phyloP scores from a whole-genome alignment of 1,284 basidiomycete genomes.

The Laetiporus sulphureus region DNA sequence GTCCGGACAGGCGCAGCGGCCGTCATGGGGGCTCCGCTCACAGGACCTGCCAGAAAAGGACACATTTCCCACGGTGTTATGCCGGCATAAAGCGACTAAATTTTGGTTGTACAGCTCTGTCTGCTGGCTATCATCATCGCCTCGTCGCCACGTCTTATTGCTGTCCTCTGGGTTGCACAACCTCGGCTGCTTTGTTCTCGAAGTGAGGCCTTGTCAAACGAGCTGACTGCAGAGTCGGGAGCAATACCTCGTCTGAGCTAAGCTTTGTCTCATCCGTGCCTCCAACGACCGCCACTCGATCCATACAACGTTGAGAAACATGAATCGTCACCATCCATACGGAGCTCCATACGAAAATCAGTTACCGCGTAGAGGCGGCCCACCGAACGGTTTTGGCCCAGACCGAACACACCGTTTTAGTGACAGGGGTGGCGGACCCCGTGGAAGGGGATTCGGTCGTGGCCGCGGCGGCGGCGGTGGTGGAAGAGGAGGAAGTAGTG shows the following conservation, averaged over 20 bases:
- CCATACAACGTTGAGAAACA: constrained; percentile 31
- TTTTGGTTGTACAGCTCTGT: constrained; percentile 9
- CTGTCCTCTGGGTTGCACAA: constrained; percentile 1
- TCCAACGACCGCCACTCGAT: too few relatives aligned
- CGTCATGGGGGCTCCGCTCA: constrained; percentile 11
- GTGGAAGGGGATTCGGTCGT: constrained; percentile 32
- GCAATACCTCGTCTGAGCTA: not conserved
- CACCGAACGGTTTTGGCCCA: constrained; percentile 56
- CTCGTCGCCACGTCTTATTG: not conserved
- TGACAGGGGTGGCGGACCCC: constrained; percentile 44
- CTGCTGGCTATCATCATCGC: constrained; percentile 10
- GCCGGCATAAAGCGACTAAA: constrained; percentile 3
- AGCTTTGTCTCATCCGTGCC: too few relatives aligned
- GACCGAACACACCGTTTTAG: constrained; percentile 64
- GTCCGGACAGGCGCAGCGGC: constrained; percentile 17
- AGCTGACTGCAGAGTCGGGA: not conserved
- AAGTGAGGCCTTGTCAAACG: constrained; percentile 1
- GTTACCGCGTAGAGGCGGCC: constrained; percentile 50
- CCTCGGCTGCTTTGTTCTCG: constrained; percentile 2
- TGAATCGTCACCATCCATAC: constrained; percentile 88
- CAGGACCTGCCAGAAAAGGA: constrained; percentile 3
- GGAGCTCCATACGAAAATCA: constrained; percentile 58
- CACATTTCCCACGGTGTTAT: constrained; percentile 5
- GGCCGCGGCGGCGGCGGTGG: constrained; percentile 42
- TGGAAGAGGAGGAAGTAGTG: constrained; percentile 22